Conservation (phyloP, 1,284 basidiomycete genomes). For the Ganoderma sinense region DNA sequence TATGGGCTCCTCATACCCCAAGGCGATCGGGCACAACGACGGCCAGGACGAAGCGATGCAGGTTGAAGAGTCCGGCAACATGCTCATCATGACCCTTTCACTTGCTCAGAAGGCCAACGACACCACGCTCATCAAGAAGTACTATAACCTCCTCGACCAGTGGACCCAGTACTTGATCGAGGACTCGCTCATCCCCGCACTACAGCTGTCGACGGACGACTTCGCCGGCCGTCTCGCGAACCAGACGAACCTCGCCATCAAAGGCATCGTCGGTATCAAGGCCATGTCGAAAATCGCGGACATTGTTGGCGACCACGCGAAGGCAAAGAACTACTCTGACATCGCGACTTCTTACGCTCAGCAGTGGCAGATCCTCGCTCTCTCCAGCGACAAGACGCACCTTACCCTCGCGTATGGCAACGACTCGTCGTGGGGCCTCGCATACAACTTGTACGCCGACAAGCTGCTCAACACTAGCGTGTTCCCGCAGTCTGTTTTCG, state of each 20-base stretch:
- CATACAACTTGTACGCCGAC: slow-evolving; percentile 74
- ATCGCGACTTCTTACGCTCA: slow-evolving; percentile 63
- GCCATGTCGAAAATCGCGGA: slow-evolving; percentile 68
- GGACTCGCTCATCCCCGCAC: slow-evolving; percentile 67
- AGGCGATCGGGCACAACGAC: slow-evolving; percentile 65
- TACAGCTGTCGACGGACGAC: slow-evolving; percentile 76
- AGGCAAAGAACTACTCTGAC: slow-evolving; percentile 62
- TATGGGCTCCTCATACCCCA: slow-evolving; percentile 48
- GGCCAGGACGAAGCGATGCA: slow-evolving; percentile 67
- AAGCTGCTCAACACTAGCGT: slow-evolving; percentile 65
- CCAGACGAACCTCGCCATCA: slow-evolving; percentile 82
- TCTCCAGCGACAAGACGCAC: slow-evolving; percentile 56
- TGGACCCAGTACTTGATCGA: slow-evolving; percentile 76
- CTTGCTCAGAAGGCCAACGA: slow-evolving; percentile 69
- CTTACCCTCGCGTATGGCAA: slow-evolving; percentile 62
- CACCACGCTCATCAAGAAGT: slow-evolving; percentile 56
- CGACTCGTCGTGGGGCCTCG: slow-evolving; percentile 62
- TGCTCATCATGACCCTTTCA: slow-evolving; percentile 78
- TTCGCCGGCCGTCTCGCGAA: slow-evolving; percentile 76
- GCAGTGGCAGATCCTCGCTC: slow-evolving; percentile 60
- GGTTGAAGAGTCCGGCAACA: slow-evolving; percentile 75
- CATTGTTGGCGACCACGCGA: slow-evolving; percentile 56
- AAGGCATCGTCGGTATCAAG: slow-evolving; percentile 77
- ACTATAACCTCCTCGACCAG: slow-evolving; percentile 66
- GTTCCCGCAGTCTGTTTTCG: slow-evolving; percentile 65